Base-by-base conservation (phyloP, 352 stramenopile species). In the Phytopythium mirpurense region DNA sequence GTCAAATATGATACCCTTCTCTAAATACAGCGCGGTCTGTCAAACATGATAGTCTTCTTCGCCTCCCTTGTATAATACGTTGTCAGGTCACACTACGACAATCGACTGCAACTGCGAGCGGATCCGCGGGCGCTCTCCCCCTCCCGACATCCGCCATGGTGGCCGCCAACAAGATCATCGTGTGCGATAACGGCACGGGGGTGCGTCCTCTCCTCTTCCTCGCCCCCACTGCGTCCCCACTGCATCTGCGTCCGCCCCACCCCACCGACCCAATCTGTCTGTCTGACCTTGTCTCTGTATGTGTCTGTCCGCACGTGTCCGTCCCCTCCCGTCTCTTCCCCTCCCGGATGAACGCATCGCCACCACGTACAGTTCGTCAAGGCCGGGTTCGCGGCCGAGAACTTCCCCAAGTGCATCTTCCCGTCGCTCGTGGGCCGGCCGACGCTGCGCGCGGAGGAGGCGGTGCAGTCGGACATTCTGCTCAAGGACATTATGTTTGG, bases 401-500 rank as follows among this genome's bases (percentile, higher is more conserved):
- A 98, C 66, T 97, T 98, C 57, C 95, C 95, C 29, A 84, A 85
- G 56, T 87, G 78, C 56, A 96, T 98, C 58, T 98, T 98, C 70
- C 95, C 94, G 46, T 97, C 89, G 31, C 88, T 98, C 35, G 82
- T 98, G 5, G 95, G 95, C 2, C 82, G 93, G 12, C 95, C 95
- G n/a, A 94, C 97, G 56, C 68, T 98, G 46, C 88, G 93, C 29
- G 93, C 93, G 0, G 94, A 98, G 60, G 95, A 98, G 56, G 80
- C 78, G 10, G 76, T 94, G 49, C 80, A 92, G 54, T 68, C 83
- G 24, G 82, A 92, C 58, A 90, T 97, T 26, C 53, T 91, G 35
- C 74, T 96, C 32, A 95, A 93, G 68, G 92, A 98, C 57, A 90
- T 98, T 47, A 98, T 98, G 91, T 96, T 96, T 60, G 95, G 95